phyloP scores from a whole-genome alignment of 352 stramenopile genomes.

The Achlya hypogyna region DNA sequence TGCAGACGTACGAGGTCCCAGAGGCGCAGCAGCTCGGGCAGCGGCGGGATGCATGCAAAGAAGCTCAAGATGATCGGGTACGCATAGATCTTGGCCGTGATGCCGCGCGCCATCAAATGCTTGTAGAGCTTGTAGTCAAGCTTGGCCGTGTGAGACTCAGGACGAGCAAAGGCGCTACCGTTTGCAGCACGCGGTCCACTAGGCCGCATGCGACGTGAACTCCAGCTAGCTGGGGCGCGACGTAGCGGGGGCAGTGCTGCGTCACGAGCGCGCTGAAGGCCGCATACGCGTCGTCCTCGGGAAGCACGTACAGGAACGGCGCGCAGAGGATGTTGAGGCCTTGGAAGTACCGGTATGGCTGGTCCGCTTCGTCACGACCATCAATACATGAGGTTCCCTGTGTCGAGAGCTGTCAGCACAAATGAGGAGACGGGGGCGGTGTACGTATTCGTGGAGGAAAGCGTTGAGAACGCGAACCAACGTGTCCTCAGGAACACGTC shows the following conservation, averaged over 20 bases:
- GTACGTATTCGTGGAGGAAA: constrained; percentile 81
- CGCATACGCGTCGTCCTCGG: constrained; percentile 84
- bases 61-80: constrained; percentile 83
- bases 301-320: constrained; percentile 87
- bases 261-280: constrained; percentile 85
- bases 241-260: constrained; percentile 83
- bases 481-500: constrained; percentile 85
- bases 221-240: constrained; percentile 78
- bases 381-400: background rate
- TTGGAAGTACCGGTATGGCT: constrained; percentile 72
- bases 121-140: constrained; percentile 73
- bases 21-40: constrained; percentile 81
- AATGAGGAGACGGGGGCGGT: background rate
- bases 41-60: constrained; percentile 82
- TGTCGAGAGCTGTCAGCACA: constrained; percentile 19
- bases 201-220: constrained; percentile 73
- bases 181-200: constrained; percentile 73
- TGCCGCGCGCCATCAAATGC: constrained; percentile 61
- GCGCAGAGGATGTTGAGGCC: constrained; percentile 89
- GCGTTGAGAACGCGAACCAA: constrained; percentile 86
- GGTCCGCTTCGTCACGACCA: constrained; percentile 3
- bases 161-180: constrained; percentile 26
- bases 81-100: constrained; percentile 80
- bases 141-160: constrained; percentile 25
- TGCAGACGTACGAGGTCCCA: constrained; percentile 79